These are phyloP conservation scores for Beauveria scarabaeidicola DNA, from an alignment of 2,329 filamentous ascomycete species.

Conservation along the genomic window DNA sequence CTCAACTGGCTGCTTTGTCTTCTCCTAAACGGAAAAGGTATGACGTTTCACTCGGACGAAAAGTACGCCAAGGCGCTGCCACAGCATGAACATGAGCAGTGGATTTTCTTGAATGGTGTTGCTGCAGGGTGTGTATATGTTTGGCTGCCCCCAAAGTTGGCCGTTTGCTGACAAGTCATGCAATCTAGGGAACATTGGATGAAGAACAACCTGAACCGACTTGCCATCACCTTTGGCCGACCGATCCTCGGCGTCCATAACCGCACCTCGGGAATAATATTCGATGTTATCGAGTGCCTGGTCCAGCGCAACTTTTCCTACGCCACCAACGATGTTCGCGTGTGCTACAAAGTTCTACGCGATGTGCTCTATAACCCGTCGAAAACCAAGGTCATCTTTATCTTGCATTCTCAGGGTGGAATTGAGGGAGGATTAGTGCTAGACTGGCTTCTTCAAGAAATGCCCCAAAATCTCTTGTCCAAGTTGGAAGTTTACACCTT, in stretches of 20 bases:
- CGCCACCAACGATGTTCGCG: constrained; percentile 57
- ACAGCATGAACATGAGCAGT: constrained; percentile 56
- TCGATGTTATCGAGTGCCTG: constrained; percentile 70
- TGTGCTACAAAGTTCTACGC: constrained; percentile 55
- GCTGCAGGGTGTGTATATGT: constrained; percentile 43
- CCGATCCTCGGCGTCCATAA: constrained; percentile 69
- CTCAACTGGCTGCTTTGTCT: constrained; percentile 44
- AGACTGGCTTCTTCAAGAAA: constrained; percentile 68
- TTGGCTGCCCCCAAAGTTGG: not conserved
- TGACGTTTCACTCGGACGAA: constrained; percentile 43
- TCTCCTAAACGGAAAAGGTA: constrained; percentile 40
- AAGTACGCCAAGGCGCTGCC: constrained; percentile 40
- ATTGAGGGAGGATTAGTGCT: constrained; percentile 65
- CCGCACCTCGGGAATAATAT: constrained; percentile 62
- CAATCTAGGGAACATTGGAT: constrained; percentile 51
- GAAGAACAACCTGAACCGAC: constrained; percentile 59
- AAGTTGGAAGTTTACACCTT: constrained; percentile 75
- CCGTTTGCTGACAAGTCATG: constrained; percentile 11
- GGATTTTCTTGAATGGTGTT: constrained; percentile 75
- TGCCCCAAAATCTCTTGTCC: constrained; percentile 54
- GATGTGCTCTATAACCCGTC: constrained; percentile 51
- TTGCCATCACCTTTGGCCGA: constrained; percentile 64
- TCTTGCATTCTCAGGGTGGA: constrained; percentile 70
- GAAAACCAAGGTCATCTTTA: constrained; percentile 61
- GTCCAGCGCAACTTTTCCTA: constrained; percentile 68